Percentiles rank a stretch among this genome's conserved stretches.
These are phyloP conservation scores for Sabuloglossum arenarium DNA, from an alignment of 495 filamentous ascomycete genomes.

Conservation along the genomic window DNA sequence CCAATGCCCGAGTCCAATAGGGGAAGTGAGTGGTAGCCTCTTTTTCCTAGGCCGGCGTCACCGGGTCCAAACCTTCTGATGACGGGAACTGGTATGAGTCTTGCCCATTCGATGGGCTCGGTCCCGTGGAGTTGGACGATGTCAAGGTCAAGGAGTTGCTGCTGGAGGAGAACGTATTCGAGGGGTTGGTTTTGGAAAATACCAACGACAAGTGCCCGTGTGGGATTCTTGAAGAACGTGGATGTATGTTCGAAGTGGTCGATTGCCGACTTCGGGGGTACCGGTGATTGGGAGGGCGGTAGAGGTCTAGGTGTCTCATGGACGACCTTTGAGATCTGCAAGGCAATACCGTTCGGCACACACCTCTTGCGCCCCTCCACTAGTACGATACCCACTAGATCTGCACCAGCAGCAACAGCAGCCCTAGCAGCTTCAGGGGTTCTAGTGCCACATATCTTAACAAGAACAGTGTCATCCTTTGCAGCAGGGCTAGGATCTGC, in stretches of 20 bases:
- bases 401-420: constrained; percentile 75
- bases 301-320: constrained; percentile 21
- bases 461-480: constrained; percentile 27
- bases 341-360: constrained; percentile 55
- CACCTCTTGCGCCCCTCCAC: constrained; percentile 60
- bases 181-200: constrained; percentile 88
- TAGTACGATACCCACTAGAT: constrained; percentile 82
- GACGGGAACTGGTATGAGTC: constrained; percentile 70
- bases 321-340: constrained; percentile 58
- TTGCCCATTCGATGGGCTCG: constrained; percentile 84
- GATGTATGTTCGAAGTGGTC: constrained; percentile 42
- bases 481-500: background rate
- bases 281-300: background rate
- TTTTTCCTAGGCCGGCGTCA: constrained; percentile 43
- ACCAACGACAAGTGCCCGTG: constrained; percentile 64
- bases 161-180: constrained; percentile 53
- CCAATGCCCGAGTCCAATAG: constrained; percentile 73
- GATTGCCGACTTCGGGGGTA: constrained; percentile 16
- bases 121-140: constrained; percentile 80
- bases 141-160: constrained; percentile 60
- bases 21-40: constrained; percentile 66
- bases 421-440: constrained; percentile 56
- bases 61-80: constrained; percentile 60
- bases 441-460: constrained; percentile 95
- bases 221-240: constrained; percentile 28